A percentile compares a stretch with the other conserved stretches of the same genome.
phyloP scores from a whole-genome alignment of 768 basidiomycete species.

The Suillus decipiens region DNA sequence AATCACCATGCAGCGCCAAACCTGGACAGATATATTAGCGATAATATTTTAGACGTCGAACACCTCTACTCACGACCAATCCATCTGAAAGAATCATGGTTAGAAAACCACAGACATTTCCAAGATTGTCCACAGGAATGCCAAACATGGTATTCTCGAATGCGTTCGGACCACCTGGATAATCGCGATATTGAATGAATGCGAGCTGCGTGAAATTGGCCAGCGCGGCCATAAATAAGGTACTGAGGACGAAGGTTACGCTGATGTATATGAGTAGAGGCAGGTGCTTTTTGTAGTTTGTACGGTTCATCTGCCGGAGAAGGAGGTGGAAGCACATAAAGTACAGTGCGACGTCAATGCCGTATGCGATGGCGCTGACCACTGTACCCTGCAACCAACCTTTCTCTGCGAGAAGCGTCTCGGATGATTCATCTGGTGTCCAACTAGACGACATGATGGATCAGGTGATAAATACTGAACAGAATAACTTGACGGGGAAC shows the following conservation, averaged over 20 bases:
- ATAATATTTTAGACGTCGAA: background rate
- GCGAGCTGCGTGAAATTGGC: slow-evolving; percentile 28
- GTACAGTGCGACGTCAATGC: slow-evolving; percentile 12
- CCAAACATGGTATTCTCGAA: slow-evolving; percentile 25
- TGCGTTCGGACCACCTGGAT: slow-evolving; percentile 31
- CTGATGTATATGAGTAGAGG: slow-evolving; percentile 9
- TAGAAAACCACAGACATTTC: slow-evolving; percentile 17
- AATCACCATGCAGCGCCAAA: slow-evolving; percentile 9
- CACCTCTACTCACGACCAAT: slow-evolving; percentile 16
- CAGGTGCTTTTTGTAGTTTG: background rate
- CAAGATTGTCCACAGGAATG: slow-evolving; percentile 19
- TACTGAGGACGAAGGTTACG: slow-evolving; percentile 19
- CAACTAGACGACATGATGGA: background rate
- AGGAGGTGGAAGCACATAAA: slow-evolving; percentile 9
- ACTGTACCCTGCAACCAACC: slow-evolving; percentile 1
- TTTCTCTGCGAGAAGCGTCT: background rate
- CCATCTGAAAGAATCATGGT: slow-evolving; percentile 21
- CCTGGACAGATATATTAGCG: background rate
- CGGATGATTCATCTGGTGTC: background rate
- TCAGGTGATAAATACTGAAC: background rate
- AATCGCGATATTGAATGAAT: slow-evolving; percentile 35
- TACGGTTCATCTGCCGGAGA: background rate
- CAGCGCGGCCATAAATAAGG: slow-evolving; percentile 20
- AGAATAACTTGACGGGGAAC: background rate
- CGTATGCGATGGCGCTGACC: slow-evolving; percentile 18